phyloP scores from a whole-genome alignment of 179 eudicot species.

The Beta macrorhiza region DNA sequence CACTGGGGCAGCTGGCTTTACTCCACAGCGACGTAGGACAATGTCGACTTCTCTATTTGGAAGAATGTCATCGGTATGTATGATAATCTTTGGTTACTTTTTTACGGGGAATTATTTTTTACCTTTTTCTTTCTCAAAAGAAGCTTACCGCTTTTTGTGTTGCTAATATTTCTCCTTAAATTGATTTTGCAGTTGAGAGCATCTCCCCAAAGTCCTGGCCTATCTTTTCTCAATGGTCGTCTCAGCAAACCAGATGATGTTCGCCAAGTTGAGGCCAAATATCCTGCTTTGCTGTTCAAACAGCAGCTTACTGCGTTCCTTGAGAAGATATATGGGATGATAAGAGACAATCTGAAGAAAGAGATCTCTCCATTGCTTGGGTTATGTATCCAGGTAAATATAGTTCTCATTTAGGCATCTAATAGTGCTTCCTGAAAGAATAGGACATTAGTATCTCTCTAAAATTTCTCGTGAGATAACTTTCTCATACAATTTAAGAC shows the following conservation, averaged over 20 bases:
- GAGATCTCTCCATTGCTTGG: constrained; percentile 94
- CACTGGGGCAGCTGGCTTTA: constrained; percentile 86
- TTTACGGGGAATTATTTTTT: neutral
- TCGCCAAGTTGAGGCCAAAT: constrained; percentile 96
- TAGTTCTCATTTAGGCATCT: neutral
- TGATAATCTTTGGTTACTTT: neutral
- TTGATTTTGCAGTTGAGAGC: constrained; percentile 55
- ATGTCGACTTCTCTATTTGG: constrained; percentile 91
- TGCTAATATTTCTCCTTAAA: neutral
- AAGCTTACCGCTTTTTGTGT: neutral
- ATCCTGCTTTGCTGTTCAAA: constrained; percentile 94
- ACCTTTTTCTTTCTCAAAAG: neutral
- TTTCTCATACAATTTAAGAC: neutral
- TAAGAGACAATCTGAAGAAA: constrained; percentile 92
- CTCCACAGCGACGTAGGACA: constrained; percentile 88
- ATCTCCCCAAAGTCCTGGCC: constrained; percentile 84
- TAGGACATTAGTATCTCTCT: neutral
- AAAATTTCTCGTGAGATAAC: neutral
- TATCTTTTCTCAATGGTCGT: constrained; percentile 81
- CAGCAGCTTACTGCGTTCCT: constrained; percentile 98
- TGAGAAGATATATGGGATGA: constrained; percentile 97
- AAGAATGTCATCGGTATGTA: constrained; percentile 92
- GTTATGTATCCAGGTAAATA: constrained; percentile 79
- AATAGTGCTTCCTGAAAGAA: neutral
- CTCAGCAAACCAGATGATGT: constrained; percentile 74